Evolutionary conservation across 2,329 filamentous ascomycete species (phyloP).

Genomic region (Aspergillus ruber): DNA sequence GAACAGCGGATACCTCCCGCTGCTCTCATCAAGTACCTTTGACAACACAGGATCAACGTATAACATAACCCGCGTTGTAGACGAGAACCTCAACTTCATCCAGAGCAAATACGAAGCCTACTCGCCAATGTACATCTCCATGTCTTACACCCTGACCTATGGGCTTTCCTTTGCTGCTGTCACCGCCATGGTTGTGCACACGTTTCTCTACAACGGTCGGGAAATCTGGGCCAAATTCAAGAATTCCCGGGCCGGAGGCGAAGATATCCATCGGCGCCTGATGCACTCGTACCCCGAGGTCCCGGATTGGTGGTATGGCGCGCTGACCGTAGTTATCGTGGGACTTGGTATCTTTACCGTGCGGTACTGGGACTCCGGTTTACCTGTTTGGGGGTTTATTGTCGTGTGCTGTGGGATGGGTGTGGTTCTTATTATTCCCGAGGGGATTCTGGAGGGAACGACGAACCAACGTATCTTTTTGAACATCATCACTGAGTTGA

Average conservation of each 20-base stretch:
- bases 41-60: conserved; percentile 27
- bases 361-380: conserved; percentile 28
- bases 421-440: conserved; percentile 34
- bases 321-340: conserved; percentile 26
- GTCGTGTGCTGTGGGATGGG: conserved; percentile 33
- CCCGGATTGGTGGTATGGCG: conserved; percentile 56
- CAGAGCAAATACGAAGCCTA: conserved; percentile 33
- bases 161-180: conserved; percentile 32
- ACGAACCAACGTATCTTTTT: conserved; percentile 25
- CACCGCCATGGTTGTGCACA: conserved; percentile 28
- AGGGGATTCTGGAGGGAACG: conserved; percentile 31
- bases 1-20: conserved; percentile 33
- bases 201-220: conserved; percentile 27
- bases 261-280: conserved; percentile 59
- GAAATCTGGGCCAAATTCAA: conserved; percentile 30
- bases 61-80: conserved; percentile 25
- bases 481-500: conserved; percentile 29
- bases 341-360: conserved; percentile 28
- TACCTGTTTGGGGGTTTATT: conserved; percentile 37
- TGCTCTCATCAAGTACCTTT: conserved; percentile 23
- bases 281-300: conserved; percentile 59
- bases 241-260: conserved; percentile 33
- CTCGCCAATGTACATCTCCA: conserved; percentile 33
- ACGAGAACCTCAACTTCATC: conserved; percentile 25
- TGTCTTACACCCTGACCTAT: conserved; percentile 31